Evolutionary conservation across 805 yeast genomes (phyloP), one percentile per base, ranked within the genome.

Genomic region (Wickerhamomyces subpelliculosus): DNA sequence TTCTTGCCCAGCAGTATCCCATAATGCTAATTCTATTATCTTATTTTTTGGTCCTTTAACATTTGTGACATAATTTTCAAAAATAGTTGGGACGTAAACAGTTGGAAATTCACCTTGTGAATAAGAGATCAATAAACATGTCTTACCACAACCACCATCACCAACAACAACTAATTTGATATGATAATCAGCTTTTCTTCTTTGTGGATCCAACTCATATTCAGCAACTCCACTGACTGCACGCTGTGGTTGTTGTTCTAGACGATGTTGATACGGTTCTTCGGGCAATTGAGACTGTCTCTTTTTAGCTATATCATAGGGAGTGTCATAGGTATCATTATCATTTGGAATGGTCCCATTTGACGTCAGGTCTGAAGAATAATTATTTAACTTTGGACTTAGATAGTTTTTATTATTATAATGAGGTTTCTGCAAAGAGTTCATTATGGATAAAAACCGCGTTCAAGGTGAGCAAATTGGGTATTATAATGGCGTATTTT

Each of bases 1-100:
- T 59, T 85, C 94, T 60, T 84, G 93, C 4, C 95, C 93, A 0
- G 95, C 95, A 1, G 95, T 84, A 55, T 86, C 96, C 94, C 94
- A 85, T 23, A 85, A 59, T 1, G 86, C 84, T 47, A 86, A 60
- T 52, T 81, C 88, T 17, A 82, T 68, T n/a, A 59, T 47, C 49
- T 75, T 72, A 21, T 65, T 63, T 6, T 73, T 72, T 0, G 72
- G 64, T 2, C 70, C 65, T 27, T 54, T 58, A 3, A 81, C 74
- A 28, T 69, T 70, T 8, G 83, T 73, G 11, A 78, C 76, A 55
- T 83, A 83, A 58, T 83, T 84, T 47, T 84, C 94, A 61, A 86
- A 84, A 22, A 86, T 80, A 0, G 93, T 84, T 1, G 95, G 95
- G 7, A 84, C 83, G 54, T 87, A 83, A 8, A 70, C 68, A 32